Conservation (phyloP, 345 rosid genomes). For the Aurinia saxatilis region DNA sequence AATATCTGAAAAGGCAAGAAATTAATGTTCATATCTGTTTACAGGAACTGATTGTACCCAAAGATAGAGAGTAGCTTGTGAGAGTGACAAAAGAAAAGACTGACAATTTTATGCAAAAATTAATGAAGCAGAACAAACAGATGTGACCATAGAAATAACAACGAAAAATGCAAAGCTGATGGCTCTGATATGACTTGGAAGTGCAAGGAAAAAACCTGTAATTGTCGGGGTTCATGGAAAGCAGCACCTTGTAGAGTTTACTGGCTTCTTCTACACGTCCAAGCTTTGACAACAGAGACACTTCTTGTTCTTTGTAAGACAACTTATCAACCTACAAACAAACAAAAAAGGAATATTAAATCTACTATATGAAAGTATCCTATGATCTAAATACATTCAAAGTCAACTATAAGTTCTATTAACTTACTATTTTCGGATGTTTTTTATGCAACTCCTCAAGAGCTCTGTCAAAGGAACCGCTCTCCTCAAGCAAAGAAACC, state of each 20-base stretch:
- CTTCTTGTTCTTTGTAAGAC: slow-evolving; percentile 84
- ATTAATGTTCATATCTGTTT: slow-evolving; percentile 2
- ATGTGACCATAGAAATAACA: slow-evolving; percentile 3
- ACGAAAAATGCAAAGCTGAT: neutral
- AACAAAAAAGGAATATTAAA: slow-evolving; percentile 13
- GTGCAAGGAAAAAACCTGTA: slow-evolving; percentile 56
- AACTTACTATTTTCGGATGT: slow-evolving; percentile 70
- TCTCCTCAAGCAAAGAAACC: slow-evolving; percentile 92
- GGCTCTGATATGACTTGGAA: neutral
- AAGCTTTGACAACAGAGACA: slow-evolving; percentile 69
- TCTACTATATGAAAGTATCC: neutral
- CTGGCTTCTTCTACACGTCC: slow-evolving; percentile 69
- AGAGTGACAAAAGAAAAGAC: neutral
- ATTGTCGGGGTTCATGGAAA: slow-evolving; percentile 92
- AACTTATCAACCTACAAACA: slow-evolving; percentile 75
- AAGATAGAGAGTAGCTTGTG: slow-evolving; percentile 7
- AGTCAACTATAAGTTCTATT: neutral
- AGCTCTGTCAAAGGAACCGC: slow-evolving; percentile 58
- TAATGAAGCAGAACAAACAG: neutral
- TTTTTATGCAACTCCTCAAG: slow-evolving; percentile 76
- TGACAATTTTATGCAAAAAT: neutral
- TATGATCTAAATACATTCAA: slow-evolving; percentile 1
- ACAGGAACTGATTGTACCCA: neutral
- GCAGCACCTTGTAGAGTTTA: slow-evolving; percentile 60
- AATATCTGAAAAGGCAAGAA: slow-evolving; percentile 48